These are phyloP conservation scores for Haplographium delicatum DNA, from an alignment of 495 filamentous ascomycete genomes.

Conservation along the genomic window DNA sequence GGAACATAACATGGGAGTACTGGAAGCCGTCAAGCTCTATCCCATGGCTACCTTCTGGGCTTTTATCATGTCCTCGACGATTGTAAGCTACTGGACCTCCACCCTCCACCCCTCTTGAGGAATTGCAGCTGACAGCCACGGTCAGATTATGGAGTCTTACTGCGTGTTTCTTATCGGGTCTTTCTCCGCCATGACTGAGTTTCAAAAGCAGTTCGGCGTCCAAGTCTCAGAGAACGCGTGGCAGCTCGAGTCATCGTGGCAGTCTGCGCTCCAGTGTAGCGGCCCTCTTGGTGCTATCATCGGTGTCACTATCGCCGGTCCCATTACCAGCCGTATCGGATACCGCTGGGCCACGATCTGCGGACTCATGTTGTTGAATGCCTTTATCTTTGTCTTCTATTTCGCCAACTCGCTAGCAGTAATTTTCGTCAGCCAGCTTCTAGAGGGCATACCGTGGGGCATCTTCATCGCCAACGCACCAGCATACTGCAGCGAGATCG, in stretches of 20 bases:
- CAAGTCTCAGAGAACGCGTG: slow-evolving; percentile 49
- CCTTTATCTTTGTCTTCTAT: slow-evolving; percentile 46
- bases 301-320: slow-evolving; percentile 55
- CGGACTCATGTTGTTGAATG: slow-evolving; percentile 37
- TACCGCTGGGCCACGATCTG: slow-evolving; percentile 39
- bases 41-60: slow-evolving; percentile 45
- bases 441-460: slow-evolving; percentile 71
- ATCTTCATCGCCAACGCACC: slow-evolving; percentile 50
- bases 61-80: slow-evolving; percentile 47
- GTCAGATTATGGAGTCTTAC: slow-evolving; percentile 40
- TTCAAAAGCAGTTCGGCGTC: slow-evolving; percentile 32
- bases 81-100: slow-evolving; percentile 34
- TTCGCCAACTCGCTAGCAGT: slow-evolving; percentile 41
- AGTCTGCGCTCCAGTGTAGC: slow-evolving; percentile 66
- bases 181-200: slow-evolving; percentile 32
- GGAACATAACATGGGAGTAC: slow-evolving; percentile 40
- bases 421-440: slow-evolving; percentile 44
- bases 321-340: slow-evolving; percentile 41
- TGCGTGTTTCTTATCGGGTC: slow-evolving; percentile 32
- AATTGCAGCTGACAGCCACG: slow-evolving; percentile 9
- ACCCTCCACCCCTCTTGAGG: neutral
- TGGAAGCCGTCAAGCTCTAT: slow-evolving; percentile 43
- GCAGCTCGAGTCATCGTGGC: slow-evolving; percentile 61
- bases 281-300: slow-evolving; percentile 63
- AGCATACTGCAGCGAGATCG: slow-evolving; percentile 34